Percentiles rank a stretch among this genome's conserved stretches.
phyloP scores from a whole-genome alignment of 345 rosid genomes.

The Eucalyptus tenuipes region DNA sequence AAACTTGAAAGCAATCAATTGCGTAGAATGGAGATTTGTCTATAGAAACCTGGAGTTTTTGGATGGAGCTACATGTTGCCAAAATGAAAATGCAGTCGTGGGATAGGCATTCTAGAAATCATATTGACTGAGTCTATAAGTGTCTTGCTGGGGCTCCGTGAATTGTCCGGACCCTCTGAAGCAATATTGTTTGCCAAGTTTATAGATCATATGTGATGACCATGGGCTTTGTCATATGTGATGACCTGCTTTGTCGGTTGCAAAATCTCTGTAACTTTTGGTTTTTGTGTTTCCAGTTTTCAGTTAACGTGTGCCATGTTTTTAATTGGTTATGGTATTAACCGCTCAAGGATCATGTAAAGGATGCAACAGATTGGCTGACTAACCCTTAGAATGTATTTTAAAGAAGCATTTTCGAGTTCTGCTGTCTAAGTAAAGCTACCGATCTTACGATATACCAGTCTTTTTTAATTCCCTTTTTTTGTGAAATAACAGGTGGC shows the following conservation, averaged over 20 bases:
- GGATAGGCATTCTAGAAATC: not conserved
- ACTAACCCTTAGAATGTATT: not conserved
- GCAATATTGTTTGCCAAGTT: not conserved
- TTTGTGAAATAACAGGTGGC: constrained; percentile 27
- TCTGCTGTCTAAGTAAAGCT: not conserved
- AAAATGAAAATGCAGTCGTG: not conserved
- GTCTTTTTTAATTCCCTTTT: not conserved
- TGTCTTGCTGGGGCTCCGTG: not conserved
- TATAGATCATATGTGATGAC: not conserved
- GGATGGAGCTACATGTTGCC: not conserved
- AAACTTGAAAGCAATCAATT: not conserved
- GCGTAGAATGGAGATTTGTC: not conserved
- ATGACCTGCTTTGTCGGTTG: not conserved
- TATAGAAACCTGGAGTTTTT: not conserved
- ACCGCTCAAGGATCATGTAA: not conserved
- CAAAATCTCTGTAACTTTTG: not conserved
- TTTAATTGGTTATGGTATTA: not conserved
- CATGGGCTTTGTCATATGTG: no score
- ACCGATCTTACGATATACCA: no score
- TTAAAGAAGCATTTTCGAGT: not conserved
- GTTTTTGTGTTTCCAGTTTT: not conserved
- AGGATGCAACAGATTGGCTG: not conserved
- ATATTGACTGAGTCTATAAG: not conserved
- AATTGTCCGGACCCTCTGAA: not conserved
- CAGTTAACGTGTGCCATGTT: not conserved